phyloP scores from a whole-genome alignment of 75 land plant species.

The Adiantum capillusveneris region DNA sequence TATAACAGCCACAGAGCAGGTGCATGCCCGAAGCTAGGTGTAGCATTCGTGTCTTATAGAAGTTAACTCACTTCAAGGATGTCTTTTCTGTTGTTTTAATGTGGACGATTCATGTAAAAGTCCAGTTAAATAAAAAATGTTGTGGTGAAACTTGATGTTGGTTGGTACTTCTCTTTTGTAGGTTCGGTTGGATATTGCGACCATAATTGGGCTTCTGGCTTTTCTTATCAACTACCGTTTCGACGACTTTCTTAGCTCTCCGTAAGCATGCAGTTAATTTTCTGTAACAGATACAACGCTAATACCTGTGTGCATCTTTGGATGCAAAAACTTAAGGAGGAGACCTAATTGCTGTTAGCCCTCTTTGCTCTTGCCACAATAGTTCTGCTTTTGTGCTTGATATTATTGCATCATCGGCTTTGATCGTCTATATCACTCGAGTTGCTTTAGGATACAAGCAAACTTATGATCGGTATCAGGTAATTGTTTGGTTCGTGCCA shows the following conservation, averaged over 20 bases:
- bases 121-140: too few species aligned
- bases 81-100: too few species aligned
- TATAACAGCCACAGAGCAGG: too few species aligned
- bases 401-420: constrained; percentile 67
- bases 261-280: constrained; percentile 36
- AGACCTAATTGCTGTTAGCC: neutral
- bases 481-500: too few species aligned
- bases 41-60: too few species aligned
- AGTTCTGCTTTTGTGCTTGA: constrained; percentile 85
- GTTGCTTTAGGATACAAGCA: constrained; percentile 88
- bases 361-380: neutral
- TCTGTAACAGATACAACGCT: too few species aligned
- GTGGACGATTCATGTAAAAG: too few species aligned
- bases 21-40: too few species aligned
- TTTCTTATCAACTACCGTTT: constrained; percentile 83
- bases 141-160: neutral
- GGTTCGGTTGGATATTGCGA: constrained; percentile 85
- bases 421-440: constrained; percentile 55
- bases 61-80: too few species aligned
- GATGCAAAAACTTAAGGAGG: too few species aligned
- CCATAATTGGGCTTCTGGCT: constrained; percentile 78
- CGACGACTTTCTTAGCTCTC: constrained; percentile 63
- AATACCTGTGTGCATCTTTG: too few species aligned
- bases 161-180: constrained; percentile 13
- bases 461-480: constrained; percentile 89